Percentiles rank a stretch among this genome's conserved stretches.
Conservation (phyloP, 345 rosid genomes). For the Combretum micranthum region DNA sequence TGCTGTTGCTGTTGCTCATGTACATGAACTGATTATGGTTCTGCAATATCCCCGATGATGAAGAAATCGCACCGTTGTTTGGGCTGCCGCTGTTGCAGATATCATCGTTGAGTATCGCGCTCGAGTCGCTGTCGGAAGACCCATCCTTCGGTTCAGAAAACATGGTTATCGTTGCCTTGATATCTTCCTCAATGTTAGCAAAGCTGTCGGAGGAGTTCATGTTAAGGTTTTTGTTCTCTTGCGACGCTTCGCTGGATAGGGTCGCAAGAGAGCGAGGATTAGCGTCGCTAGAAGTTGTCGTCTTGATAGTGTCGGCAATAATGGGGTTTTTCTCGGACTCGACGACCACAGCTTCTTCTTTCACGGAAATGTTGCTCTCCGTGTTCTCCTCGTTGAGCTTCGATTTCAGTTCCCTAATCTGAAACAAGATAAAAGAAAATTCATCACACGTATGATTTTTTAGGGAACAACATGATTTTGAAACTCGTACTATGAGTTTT, state of each 20-base stretch:
- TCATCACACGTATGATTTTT: not conserved
- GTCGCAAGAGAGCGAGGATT: conserved; percentile 9
- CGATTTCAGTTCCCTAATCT: conserved; percentile 71
- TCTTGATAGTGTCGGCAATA: conserved; percentile 7
- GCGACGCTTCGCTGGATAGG: conserved; percentile 5
- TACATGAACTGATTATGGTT: conserved; percentile 32
- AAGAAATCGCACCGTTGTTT: conserved; percentile 15
- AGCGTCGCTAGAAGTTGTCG: conserved; percentile 19
- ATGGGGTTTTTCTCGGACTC: conserved; percentile 22
- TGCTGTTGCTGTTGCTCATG: conserved; percentile 22
- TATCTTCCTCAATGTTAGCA: conserved; percentile 14
- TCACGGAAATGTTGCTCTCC: conserved; percentile 58
- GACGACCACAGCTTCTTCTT: conserved; percentile 44
- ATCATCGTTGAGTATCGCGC: conserved; percentile 76
- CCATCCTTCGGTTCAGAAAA: conserved; percentile 61
- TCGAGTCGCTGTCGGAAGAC: conserved; percentile 84
- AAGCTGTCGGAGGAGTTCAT: conserved; percentile 25
- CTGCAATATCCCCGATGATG: conserved; percentile 6
- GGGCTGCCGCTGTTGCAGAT: conserved; percentile 51
- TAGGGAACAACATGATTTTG: not conserved
- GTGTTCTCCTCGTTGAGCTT: conserved; percentile 51
- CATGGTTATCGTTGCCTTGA: conserved; percentile 1
- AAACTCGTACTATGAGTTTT: not conserved
- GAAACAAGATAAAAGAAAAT: conserved; percentile 7
- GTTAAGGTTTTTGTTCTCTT: conserved; percentile 23